Evolutionary conservation across 2,329 filamentous ascomycete species (phyloP).

Genomic region (Scytalidium lignicola): DNA sequence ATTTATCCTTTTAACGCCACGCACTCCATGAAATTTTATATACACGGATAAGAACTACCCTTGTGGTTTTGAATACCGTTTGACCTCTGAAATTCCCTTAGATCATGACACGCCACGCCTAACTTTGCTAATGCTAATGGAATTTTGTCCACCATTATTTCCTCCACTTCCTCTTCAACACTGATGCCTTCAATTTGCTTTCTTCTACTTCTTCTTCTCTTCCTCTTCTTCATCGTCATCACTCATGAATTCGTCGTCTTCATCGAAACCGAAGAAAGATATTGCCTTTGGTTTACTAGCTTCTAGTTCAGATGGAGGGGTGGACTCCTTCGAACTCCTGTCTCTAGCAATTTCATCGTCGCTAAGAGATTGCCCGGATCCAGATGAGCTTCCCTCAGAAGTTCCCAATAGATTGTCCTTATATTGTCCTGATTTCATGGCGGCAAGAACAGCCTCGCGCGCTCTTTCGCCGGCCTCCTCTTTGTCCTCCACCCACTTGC

Average conservation of each 20-base stretch:
- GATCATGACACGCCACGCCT: too few relatives aligned
- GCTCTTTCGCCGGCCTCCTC: constrained; percentile 85
- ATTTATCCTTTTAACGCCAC: too few relatives aligned
- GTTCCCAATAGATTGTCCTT: constrained; percentile 52
- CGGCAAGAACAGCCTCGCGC: constrained; percentile 66
- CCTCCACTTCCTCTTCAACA: constrained; percentile 5
- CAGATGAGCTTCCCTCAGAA: constrained; percentile 33
- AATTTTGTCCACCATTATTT: constrained; percentile 19
- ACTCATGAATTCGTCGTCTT: constrained; percentile 71
- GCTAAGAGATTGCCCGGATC: constrained; percentile 19
- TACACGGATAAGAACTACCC: too few relatives aligned
- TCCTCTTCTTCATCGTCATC: constrained; percentile 51
- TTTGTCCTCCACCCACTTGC: constrained; percentile 92
- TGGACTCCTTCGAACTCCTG: constrained; percentile 36
- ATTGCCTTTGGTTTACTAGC: constrained; percentile 28
- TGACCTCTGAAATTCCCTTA: too few relatives aligned
- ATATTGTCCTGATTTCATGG: constrained; percentile 60
- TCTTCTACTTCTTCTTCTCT: constrained; percentile 10
- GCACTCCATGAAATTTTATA: too few relatives aligned
- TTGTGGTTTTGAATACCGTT: too few relatives aligned
- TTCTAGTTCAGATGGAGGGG: constrained; percentile 39
- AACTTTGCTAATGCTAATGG: too few relatives aligned
- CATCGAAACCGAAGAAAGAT: constrained; percentile 72
- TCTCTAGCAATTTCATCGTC: constrained; percentile 27
- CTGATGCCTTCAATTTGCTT: too few relatives aligned